These are phyloP conservation scores for Jamesozyma spencerorum DNA, from an alignment of 805 yeast species.

Conservation along the genomic window DNA sequence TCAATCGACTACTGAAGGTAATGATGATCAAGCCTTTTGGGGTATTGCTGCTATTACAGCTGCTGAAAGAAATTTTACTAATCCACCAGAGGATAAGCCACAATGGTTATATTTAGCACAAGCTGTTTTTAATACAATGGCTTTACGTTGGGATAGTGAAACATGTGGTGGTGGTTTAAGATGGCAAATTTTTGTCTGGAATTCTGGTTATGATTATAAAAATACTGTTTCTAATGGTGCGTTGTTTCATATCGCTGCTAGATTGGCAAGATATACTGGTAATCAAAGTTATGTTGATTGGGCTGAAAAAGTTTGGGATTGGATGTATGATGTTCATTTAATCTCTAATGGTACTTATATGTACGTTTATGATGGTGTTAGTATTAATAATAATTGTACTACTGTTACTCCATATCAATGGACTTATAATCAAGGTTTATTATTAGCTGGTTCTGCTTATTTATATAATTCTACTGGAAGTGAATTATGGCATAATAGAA, in stretches of 20 bases:
- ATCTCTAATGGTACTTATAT: constrained; percentile 32
- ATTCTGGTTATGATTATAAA: constrained; percentile 87
- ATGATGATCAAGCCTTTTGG: constrained; percentile 98
- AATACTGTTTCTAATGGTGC: constrained; percentile 89
- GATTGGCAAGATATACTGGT: constrained; percentile 74
- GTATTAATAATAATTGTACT: constrained; percentile 51
- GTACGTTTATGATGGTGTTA: constrained; percentile 61
- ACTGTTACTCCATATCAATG: constrained; percentile 54
- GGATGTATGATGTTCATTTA: constrained; percentile 54
- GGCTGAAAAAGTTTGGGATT: constrained; percentile 69
- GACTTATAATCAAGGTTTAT: constrained; percentile 80
- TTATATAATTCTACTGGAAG: constrained; percentile 65
- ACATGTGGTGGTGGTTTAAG: constrained; percentile 81
- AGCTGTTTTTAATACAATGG: constrained; percentile 88
- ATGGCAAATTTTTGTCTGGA: constrained; percentile 96
- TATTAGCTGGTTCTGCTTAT: constrained; percentile 73
- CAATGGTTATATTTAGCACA: constrained; percentile 80
- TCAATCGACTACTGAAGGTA: constrained; percentile 89
- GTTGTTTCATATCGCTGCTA: constrained; percentile 75
- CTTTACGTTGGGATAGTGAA: constrained; percentile 70
- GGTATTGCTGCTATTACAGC: constrained; percentile 89
- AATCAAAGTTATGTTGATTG: constrained; percentile 66
- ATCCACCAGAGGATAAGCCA: constrained; percentile 49
- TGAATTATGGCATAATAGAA: constrained; percentile 55
- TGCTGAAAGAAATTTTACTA: constrained; percentile 76